Conservation (phyloP, 768 basidiomycete species). For the Leccinum obscurum region DNA sequence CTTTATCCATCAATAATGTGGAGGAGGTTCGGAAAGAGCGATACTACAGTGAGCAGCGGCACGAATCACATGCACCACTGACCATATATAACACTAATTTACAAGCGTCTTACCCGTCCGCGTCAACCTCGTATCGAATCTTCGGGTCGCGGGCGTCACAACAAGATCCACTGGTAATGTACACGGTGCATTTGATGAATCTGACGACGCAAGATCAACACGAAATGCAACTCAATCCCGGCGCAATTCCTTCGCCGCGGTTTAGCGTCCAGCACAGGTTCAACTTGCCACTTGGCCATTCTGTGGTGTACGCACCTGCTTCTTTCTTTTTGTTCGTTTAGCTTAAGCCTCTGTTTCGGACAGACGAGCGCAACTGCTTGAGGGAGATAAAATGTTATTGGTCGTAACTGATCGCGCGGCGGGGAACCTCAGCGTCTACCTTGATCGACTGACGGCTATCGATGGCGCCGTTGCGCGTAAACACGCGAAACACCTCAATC, state of each 20-base stretch:
- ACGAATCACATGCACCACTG: too few species aligned
- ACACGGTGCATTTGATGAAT: conserved; percentile 29
- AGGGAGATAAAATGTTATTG: too few species aligned
- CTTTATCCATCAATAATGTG: conserved; percentile 1
- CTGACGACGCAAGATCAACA: conserved; percentile 31
- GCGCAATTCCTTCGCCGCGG: conserved; percentile 20
- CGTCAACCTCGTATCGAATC: conserved; percentile 1
- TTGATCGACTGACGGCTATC: too few species aligned
- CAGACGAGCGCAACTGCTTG: too few species aligned
- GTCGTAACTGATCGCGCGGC: too few species aligned
- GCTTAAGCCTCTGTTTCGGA: too few species aligned
- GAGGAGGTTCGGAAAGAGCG: not conserved
- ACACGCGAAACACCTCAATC: too few species aligned
- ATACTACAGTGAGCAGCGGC: too few species aligned
- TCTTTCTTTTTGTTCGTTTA: not conserved
- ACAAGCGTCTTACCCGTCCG: too few species aligned
- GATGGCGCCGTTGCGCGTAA: too few species aligned
- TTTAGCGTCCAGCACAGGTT: conserved; percentile 20
- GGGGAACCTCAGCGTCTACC: too few species aligned
- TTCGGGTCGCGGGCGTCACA: conserved; percentile 8
- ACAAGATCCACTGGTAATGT: conserved; percentile 17
- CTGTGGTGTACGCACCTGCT: conserved; percentile 14
- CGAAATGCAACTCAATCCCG: conserved; percentile 26
- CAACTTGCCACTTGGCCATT: conserved; percentile 19
- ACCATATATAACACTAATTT: too few species aligned